These are phyloP conservation scores for Cordyceps fumosorosea DNA, from an alignment of 2,329 filamentous ascomycete species.

Conservation along the genomic window DNA sequence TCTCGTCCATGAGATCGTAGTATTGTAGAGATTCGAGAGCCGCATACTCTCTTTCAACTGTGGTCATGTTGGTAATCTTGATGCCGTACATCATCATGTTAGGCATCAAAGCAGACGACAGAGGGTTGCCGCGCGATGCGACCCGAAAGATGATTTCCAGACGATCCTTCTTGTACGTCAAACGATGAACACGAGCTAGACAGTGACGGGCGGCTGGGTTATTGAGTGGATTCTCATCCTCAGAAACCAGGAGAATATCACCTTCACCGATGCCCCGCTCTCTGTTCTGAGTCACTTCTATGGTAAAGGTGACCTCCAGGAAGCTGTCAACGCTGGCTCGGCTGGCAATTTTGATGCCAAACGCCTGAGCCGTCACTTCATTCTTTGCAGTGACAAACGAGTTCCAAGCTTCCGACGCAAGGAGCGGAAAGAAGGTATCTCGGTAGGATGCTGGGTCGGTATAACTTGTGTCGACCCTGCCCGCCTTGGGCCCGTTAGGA, in stretches of 20 bases:
- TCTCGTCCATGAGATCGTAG: conserved; percentile 92
- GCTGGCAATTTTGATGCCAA: conserved; percentile 81
- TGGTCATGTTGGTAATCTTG: conserved; percentile 88
- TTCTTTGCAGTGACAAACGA: conserved; percentile 86
- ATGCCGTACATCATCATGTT: conserved; percentile 64
- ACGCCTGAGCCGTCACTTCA: conserved; percentile 71
- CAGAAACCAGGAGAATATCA: conserved; percentile 83
- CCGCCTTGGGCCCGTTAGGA: conserved; percentile 67
- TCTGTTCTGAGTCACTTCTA: conserved; percentile 63
- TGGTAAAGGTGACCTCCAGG: conserved; percentile 80
- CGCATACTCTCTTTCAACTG: conserved; percentile 91
- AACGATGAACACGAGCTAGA: conserved; percentile 74
- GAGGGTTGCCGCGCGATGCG: conserved; percentile 57
- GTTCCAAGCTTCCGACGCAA: conserved; percentile 93
- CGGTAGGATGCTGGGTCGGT: conserved; percentile 72
- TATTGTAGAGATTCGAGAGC: conserved; percentile 86
- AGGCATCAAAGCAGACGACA: conserved; percentile 58
- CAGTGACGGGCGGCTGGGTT: conserved; percentile 67
- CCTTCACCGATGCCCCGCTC: conserved; percentile 72
- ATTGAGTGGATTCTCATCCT: conserved; percentile 61
- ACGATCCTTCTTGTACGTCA: conserved; percentile 71
- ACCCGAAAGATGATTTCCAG: conserved; percentile 84
- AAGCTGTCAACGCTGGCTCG: conserved; percentile 89
- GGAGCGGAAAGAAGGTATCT: conserved; percentile 79
- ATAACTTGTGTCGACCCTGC: conserved; percentile 72